Evolutionary conservation across 73 alveolate genomes (phyloP), one percentile per base, ranked within the genome.

Genomic region (Halteria grandinella): DNA sequence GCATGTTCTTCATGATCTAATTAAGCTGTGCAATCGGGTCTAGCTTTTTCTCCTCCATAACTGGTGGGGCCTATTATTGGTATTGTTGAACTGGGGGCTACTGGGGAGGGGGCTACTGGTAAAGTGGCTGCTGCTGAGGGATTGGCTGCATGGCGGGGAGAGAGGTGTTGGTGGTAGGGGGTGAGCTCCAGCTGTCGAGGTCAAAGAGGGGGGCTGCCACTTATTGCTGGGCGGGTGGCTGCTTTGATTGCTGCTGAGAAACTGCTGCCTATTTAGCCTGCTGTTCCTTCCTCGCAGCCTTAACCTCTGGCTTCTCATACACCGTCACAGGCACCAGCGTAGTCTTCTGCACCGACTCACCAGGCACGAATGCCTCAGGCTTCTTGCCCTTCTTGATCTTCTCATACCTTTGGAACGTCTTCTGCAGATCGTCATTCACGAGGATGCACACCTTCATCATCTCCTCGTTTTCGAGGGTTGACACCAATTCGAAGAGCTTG

Each of bases 351-450:
- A 29, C 18, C 18, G 55, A 29, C 41, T 62, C 78, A 2, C 78
- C 78, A 6, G 83, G 73, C 0, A 71, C 21, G 41, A 85, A 89
- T 28, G 87, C 76, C 32, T 73, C 79, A 0, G 96, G 98, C 44
- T 31, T 80, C 69, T 88, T 87, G 49, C 98, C 97, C 66, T 75
- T 83, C 81, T 93, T 90, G 5, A 90, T 44, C 27, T 79, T 85
- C 34, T 79, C 75, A 79, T 88, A 93, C 59, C 95, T 87, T 33
- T 53, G 70, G 49, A 93, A 54, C 20, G 95, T 92, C 28, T 43
- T 53, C 23, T 90, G 88, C 18, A 93, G 64, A 60, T 93, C 98
- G 64, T 93, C 98, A 66, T 82, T 85, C 14, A 88, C 84, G 36
- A 45, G 70, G 36, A 93, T 50, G 11, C 95, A 90, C 47, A 79